These are phyloP conservation scores for Apostasia ramifera DNA, from an alignment of 106 monocot genomes.

Conservation along the genomic window DNA sequence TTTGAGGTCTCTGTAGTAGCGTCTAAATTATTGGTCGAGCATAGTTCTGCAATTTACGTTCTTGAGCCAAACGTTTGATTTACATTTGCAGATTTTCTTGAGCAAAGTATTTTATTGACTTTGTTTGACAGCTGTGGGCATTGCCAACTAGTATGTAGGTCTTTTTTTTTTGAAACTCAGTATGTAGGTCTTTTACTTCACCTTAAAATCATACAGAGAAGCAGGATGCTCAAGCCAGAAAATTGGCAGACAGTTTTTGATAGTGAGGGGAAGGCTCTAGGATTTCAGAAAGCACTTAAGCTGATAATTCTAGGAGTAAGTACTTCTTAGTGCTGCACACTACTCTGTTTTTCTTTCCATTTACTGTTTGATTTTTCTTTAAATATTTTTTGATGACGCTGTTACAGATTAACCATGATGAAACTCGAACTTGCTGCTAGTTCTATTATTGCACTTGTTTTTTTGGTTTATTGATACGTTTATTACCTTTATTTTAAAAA, in stretches of 20 bases:
- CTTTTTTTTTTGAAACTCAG: not conserved
- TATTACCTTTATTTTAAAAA: too few species aligned
- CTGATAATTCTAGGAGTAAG: slow-evolving; percentile 67
- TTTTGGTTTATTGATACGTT: too few species aligned
- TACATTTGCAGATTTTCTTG: not conserved
- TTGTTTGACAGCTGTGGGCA: not conserved
- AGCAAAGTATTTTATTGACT: not conserved
- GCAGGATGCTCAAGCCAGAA: slow-evolving; percentile 73
- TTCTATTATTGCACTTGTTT: too few species aligned
- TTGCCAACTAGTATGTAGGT: not conserved
- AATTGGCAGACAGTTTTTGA: slow-evolving; percentile 65
- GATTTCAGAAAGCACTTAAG: slow-evolving; percentile 63
- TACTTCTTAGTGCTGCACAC: slow-evolving; percentile 3
- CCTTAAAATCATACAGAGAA: slow-evolving; percentile 25
- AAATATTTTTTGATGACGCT: not conserved
- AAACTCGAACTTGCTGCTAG: too few species aligned
- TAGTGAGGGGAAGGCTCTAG: slow-evolving; percentile 52
- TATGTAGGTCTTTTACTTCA: not conserved
- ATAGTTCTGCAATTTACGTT: not conserved
- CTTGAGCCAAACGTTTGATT: not conserved
- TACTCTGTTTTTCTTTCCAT: not conserved
- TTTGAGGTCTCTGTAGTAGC: not conserved
- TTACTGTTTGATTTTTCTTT: not conserved
- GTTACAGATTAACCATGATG: too few species aligned
- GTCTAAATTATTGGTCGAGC: not conserved